Percentiles rank a stretch among this genome's conserved stretches.
phyloP scores from a whole-genome alignment of 768 basidiomycete species.

The Leccinum variicolor region DNA sequence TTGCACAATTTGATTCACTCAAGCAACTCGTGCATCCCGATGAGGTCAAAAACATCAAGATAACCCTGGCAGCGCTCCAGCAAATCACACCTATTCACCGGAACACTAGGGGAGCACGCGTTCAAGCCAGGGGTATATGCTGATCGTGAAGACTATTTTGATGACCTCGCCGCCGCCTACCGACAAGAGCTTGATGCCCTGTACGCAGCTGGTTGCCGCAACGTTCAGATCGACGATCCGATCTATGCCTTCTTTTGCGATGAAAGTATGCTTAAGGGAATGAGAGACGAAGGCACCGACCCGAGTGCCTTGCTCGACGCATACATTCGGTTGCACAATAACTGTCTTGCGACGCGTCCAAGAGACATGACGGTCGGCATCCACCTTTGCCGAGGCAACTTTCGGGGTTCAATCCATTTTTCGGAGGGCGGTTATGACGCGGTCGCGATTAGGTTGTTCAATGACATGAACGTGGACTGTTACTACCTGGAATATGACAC shows the following conservation, averaged over 20 bases:
- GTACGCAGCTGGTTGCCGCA: constrained; percentile 41
- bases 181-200: constrained; percentile 42
- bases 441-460: constrained; percentile 45
- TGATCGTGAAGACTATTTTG: constrained; percentile 41
- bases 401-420: constrained; percentile 35
- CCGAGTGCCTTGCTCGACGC: constrained; percentile 64
- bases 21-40: constrained; percentile 57
- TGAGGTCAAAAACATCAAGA: constrained; percentile 65
- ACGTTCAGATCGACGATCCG: constrained; percentile 48
- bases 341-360: constrained; percentile 35
- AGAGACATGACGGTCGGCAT: constrained; percentile 39
- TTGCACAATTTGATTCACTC: constrained; percentile 59
- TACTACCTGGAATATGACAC: constrained; percentile 51
- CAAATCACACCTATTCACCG: background rate
- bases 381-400: constrained; percentile 43
- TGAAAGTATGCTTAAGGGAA: constrained; percentile 49
- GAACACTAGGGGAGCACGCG: constrained; percentile 17
- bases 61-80: constrained; percentile 50
- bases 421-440: constrained; percentile 44
- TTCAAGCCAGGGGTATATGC: constrained; percentile 17
- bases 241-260: constrained; percentile 63
- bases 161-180: constrained; percentile 46
- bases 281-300: constrained; percentile 60
- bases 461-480: constrained; percentile 39
- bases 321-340: constrained; percentile 43